Percentiles rank a stretch among this genome's conserved stretches.
These are phyloP conservation scores for Sanghuangporus baumii DNA, from an alignment of 1,284 basidiomycete species.

Conservation along the genomic window DNA sequence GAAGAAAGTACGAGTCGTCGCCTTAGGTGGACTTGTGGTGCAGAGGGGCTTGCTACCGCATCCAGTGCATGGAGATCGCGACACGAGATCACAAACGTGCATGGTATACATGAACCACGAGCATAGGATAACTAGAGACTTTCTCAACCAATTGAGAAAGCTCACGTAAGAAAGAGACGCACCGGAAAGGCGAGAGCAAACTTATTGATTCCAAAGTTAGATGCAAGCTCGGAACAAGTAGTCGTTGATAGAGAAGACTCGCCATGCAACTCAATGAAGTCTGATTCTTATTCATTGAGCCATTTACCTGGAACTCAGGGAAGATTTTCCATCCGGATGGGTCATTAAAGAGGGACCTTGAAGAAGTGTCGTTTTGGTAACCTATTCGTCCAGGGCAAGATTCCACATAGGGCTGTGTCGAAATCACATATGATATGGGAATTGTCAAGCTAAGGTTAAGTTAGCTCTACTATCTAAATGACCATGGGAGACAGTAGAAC, in stretches of 20 bases:
- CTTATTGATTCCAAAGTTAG: neutral
- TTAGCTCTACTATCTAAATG: neutral
- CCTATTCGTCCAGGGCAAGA: neutral
- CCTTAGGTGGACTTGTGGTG: neutral
- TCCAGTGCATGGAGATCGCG: conserved; percentile 4
- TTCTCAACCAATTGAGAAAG: neutral
- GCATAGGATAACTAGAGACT: conserved; percentile 11
- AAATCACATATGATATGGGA: conserved; percentile 6
- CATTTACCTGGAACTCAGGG: conserved; percentile 3
- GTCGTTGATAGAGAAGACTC: neutral
- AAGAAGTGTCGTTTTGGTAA: neutral
- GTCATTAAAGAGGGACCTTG: neutral
- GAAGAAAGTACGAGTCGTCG: conserved; percentile 2
- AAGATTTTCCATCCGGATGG: conserved; percentile 6
- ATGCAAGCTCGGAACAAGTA: neutral
- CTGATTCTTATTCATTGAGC: conserved; percentile 1
- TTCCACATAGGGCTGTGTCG: conserved; percentile 1
- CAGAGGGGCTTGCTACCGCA: neutral
- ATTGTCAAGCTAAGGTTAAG: conserved; percentile 3
- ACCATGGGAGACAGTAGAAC: neutral
- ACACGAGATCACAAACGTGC: conserved; percentile 7
- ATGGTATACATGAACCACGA: conserved; percentile 11
- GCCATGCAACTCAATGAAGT: conserved; percentile 5
- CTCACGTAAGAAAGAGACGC: neutral
- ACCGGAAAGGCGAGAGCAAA: conserved; percentile 14